Base-by-base conservation (phyloP, 805 yeast genomes). In the Peterozyma toletana region DNA sequence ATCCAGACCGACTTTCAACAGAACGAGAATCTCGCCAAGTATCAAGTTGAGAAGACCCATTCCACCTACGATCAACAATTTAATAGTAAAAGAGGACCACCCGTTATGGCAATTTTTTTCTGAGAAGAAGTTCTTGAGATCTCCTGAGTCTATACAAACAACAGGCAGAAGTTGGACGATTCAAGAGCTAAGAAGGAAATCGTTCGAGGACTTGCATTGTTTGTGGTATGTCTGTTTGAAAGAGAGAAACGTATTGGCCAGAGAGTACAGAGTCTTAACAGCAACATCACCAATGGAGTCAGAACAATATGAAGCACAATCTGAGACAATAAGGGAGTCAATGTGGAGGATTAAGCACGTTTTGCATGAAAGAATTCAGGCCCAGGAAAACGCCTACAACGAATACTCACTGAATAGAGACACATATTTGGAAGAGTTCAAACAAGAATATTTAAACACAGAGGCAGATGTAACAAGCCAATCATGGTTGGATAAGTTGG, bases 31-130 rank as follows among this genome's bases (percentile, higher is more conserved):
- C 33, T 64, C 71, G 40, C 68, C 72, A 2, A 54, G 62, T 37
- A 63, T 84, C 48, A 66, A 70, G 50, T 72, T 90, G 50, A 76
- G 91, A 44, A 75, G 84, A 11, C 98, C 98, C 13, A 83, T 93
- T 51, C 75, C 86, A 11, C 98, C 99, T 13, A 76, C 93, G 2
- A 81, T 76, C 43, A 70, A 73, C 50, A 86, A 86, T 61, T 71
- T 90, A 43, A 72, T 72, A 47, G 85, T 86, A 31, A 74, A 79
- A 11, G 91, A 83, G 5, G 85, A 84, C 59, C 99, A 93, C 64
- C 99, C 98, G 30, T 71, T 93, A 50, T 93, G 96, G 96, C 90
- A 86, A 54, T 93, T 93, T 60, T 93, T 91, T 67, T 58, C 60
- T 50, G 74, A 85, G 35, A 71, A 80, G 45, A 70, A 73, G 54